A percentile compares a stretch with the other conserved stretches of the same genome.
Evolutionary conservation across 306 rosid species (phyloP).

Genomic region (Pterocarpus macrocarpus): DNA sequence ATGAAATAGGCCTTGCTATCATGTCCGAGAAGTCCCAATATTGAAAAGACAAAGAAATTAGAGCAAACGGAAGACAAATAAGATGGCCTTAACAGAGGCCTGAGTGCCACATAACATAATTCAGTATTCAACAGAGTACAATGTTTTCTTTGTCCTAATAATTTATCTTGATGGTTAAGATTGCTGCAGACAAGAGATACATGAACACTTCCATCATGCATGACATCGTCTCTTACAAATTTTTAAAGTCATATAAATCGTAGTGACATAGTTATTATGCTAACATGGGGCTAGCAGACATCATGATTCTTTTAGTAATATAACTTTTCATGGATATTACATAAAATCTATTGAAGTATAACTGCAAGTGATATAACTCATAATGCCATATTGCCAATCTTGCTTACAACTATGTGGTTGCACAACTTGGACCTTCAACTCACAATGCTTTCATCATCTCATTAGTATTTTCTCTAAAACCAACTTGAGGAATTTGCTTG

Average conservation of each 20-base stretch:
- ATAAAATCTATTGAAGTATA: not conserved
- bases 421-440: not conserved
- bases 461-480: not conserved
- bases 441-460: conserved; percentile 11
- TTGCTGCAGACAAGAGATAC: not conserved
- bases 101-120: not conserved
- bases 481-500: conserved; percentile 6
- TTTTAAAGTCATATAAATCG: too few relatives aligned
- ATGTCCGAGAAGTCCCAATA: too few relatives aligned
- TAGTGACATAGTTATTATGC: too few relatives aligned
- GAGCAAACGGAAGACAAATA: too few relatives aligned
- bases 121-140: not conserved
- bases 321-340: not conserved
- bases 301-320: not conserved
- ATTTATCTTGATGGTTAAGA: not conserved
- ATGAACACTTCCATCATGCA: not conserved
- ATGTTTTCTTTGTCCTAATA: not conserved
- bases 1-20: too few relatives aligned
- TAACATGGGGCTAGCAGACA: not conserved
- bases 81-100: not conserved
- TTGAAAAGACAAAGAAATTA: too few relatives aligned
- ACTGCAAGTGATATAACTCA: conserved; percentile 2
- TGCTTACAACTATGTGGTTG: conserved; percentile 19
- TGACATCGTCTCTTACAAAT: not conserved
- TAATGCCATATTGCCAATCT: conserved; percentile 19